Evolutionary conservation across 768 basidiomycete species (phyloP).

Genomic region (Paxillus ammoniavirescens): DNA sequence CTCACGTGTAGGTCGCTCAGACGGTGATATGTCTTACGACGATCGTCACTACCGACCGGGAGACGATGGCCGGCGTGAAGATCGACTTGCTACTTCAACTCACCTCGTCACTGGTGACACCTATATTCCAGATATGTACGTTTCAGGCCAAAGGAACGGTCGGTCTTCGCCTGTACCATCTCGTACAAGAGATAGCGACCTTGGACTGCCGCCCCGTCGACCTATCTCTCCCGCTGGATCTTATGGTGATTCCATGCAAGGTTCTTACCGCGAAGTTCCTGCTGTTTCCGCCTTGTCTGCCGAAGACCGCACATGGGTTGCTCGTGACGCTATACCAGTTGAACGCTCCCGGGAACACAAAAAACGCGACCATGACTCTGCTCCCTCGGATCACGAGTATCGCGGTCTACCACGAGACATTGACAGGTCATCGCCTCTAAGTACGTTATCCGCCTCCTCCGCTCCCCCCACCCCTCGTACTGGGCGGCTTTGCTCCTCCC

Average conservation of each 20-base stretch:
- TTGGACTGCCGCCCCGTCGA: constrained; percentile 20
- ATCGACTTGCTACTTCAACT: constrained; percentile 19
- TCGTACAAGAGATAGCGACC: constrained; percentile 24
- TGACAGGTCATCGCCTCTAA: constrained; percentile 37
- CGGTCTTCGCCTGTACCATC: constrained; percentile 22
- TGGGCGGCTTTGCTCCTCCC: constrained; percentile 39
- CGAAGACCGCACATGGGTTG: constrained; percentile 27
- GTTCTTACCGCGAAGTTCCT: constrained; percentile 21
- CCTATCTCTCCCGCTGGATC: constrained; percentile 18
- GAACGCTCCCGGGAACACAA: constrained; percentile 23
- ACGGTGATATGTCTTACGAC: constrained; percentile 45
- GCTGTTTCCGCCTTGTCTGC: constrained; percentile 11
- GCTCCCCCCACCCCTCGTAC: constrained; percentile 34
- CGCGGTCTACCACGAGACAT: constrained; percentile 28
- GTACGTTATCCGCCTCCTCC: constrained; percentile 49
- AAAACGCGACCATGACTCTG: constrained; percentile 23
- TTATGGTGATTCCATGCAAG: constrained; percentile 19
- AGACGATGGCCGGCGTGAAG: constrained; percentile 27
- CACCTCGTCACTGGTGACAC: constrained; percentile 21
- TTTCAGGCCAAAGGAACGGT: constrained; percentile 21
- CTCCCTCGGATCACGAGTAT: constrained; percentile 15
- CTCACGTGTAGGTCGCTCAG: constrained; percentile 30
- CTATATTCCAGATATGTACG: constrained; percentile 29
- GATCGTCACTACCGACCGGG: constrained; percentile 69
- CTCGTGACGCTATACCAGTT: constrained; percentile 9